These are phyloP conservation scores for Elasticomyces elasticus DNA, from an alignment of 495 filamentous ascomycete genomes.

Conservation along the genomic window DNA sequence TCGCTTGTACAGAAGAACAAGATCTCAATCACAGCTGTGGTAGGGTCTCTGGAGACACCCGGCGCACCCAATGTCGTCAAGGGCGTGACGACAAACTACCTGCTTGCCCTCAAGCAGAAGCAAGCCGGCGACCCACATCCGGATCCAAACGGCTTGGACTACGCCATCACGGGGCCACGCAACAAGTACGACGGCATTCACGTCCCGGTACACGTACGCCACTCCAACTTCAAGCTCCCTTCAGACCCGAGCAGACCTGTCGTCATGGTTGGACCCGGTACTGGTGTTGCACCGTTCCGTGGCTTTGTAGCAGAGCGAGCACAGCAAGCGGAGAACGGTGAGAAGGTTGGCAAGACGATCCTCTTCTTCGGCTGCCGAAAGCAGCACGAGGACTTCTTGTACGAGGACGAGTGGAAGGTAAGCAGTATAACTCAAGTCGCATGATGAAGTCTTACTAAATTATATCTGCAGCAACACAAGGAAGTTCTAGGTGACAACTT, in stretches of 20 bases:
- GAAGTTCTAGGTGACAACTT: conserved; percentile 76
- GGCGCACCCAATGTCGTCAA: conserved; percentile 74
- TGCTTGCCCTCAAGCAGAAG: conserved; percentile 92
- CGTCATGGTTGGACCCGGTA: conserved; percentile 93
- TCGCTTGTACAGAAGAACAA: conserved; percentile 87
- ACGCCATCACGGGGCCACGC: conserved; percentile 79
- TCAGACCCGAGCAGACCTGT: conserved; percentile 89
- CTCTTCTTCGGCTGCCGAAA: conserved; percentile 94
- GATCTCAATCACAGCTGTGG: conserved; percentile 90
- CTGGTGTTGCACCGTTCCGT: conserved; percentile 93
- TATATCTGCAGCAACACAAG: conserved; percentile 56
- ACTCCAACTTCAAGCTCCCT: conserved; percentile 98
- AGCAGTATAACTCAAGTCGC: conserved; percentile 27
- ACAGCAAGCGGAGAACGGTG: conserved; percentile 65
- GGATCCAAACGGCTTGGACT: conserved; percentile 77
- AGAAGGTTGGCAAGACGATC: conserved; percentile 78
- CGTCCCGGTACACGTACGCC: conserved; percentile 88
- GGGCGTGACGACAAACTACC: conserved; percentile 95
- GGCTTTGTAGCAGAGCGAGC: conserved; percentile 91
- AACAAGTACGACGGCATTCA: conserved; percentile 97
- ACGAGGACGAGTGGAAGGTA: conserved; percentile 89
- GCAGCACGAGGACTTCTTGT: conserved; percentile 77
- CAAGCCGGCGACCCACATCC: conserved; percentile 84
- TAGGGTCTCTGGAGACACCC: conserved; percentile 70
- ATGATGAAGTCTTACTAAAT: conserved; percentile 11